phyloP scores from a whole-genome alignment of 352 stramenopile species.

The Albugo candida region DNA sequence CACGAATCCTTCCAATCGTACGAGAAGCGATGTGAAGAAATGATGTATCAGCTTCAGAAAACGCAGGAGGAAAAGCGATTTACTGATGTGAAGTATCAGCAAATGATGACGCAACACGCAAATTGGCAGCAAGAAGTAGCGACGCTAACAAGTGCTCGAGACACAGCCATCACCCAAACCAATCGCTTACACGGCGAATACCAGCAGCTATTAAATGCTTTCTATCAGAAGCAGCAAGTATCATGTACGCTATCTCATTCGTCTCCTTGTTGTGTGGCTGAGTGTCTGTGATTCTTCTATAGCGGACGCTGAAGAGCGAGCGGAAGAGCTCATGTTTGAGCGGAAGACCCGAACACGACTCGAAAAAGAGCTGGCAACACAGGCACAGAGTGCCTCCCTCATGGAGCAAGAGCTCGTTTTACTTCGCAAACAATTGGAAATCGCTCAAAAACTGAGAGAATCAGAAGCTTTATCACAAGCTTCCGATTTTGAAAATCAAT shows the following conservation, averaged over 20 bases:
- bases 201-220: constrained; percentile 45
- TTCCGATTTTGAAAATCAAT: constrained; percentile 26
- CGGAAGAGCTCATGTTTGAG: constrained; percentile 38
- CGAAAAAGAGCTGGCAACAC: constrained; percentile 40
- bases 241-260: constrained; percentile 11
- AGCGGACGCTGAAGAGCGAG: constrained; percentile 31
- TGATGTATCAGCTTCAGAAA: constrained; percentile 33
- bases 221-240: constrained; percentile 54
- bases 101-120: constrained; percentile 25
- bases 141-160: constrained; percentile 30
- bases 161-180: constrained; percentile 47
- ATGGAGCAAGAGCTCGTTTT: constrained; percentile 47
- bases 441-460: constrained; percentile 35
- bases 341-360: constrained; percentile 26
- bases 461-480: constrained; percentile 26
- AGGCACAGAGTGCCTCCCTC: constrained; percentile 30
- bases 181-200: constrained; percentile 57
- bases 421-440: constrained; percentile 49
- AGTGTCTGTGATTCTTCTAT: neutral
- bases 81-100: constrained; percentile 40
- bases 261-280: constrained; percentile 1
- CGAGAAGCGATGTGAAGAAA: constrained; percentile 47
- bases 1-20: constrained; percentile 50
- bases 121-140: constrained; percentile 31
- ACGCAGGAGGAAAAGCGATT: constrained; percentile 43